phyloP scores from a whole-genome alignment of 2,329 filamentous ascomycete species.

The Ceratocystis lukuohia region DNA sequence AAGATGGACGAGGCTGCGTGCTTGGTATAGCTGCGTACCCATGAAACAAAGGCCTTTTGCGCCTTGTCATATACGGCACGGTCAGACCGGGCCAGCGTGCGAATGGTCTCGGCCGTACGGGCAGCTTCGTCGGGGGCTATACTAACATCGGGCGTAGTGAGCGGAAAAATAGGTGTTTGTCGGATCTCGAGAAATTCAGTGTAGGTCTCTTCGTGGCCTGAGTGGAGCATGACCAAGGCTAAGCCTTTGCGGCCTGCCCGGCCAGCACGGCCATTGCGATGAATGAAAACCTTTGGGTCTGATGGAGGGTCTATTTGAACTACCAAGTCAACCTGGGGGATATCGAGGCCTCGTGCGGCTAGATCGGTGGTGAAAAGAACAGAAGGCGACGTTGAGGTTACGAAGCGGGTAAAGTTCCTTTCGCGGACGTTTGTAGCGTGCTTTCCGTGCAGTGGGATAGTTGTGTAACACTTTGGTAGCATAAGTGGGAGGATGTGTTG shows the following conservation, averaged over 20 bases:
- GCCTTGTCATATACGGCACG: slow-evolving; percentile 67
- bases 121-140: slow-evolving; percentile 50
- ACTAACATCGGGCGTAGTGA: slow-evolving; percentile 43
- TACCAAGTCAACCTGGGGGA: slow-evolving; percentile 81
- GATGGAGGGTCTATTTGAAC: slow-evolving; percentile 47
- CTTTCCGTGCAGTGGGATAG: slow-evolving; percentile 83
- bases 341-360: slow-evolving; percentile 79
- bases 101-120: slow-evolving; percentile 44
- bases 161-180: slow-evolving; percentile 63
- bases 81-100: slow-evolving; percentile 40
- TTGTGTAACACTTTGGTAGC: slow-evolving; percentile 51
- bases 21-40: slow-evolving; percentile 81
- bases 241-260: slow-evolving; percentile 77
- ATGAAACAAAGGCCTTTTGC: slow-evolving; percentile 83
- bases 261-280: slow-evolving; percentile 79
- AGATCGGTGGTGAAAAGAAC: slow-evolving; percentile 88
- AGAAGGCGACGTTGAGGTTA: slow-evolving; percentile 58
- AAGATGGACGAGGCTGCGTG: slow-evolving; percentile 90
- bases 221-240: slow-evolving; percentile 72
- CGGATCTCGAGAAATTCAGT: slow-evolving; percentile 73
- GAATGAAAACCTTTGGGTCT: slow-evolving; percentile 77
- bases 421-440: slow-evolving; percentile 76
- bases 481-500: slow-evolving; percentile 63
- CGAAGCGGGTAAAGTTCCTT: slow-evolving; percentile 74
- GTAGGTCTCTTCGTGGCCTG: slow-evolving; percentile 80